Conservation (phyloP, 1,284 basidiomycete species). For the Pterulicium gracile region DNA sequence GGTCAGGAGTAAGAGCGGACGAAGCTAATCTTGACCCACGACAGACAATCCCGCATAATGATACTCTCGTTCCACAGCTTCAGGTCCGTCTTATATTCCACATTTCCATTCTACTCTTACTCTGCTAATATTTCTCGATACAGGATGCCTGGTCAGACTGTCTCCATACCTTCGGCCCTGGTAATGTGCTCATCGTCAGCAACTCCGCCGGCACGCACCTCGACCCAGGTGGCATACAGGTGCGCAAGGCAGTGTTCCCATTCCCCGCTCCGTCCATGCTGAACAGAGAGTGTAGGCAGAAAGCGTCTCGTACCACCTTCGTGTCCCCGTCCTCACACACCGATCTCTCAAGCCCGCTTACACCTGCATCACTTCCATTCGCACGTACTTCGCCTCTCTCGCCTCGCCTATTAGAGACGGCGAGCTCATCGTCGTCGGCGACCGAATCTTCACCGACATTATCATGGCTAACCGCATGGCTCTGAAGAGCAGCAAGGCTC, state of each 20-base stretch:
- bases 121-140: slow-evolving; percentile 3
- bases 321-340: slow-evolving; percentile 79
- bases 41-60: slow-evolving; percentile 69
- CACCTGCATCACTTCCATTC: slow-evolving; percentile 60
- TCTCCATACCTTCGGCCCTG: slow-evolving; percentile 60
- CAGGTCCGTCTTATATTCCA: slow-evolving; percentile 28
- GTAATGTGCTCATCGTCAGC: slow-evolving; percentile 83
- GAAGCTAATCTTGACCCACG: neutral
- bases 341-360: slow-evolving; percentile 66
- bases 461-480: slow-evolving; percentile 75
- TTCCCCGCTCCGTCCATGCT: no score
- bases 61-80: slow-evolving; percentile 65
- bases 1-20: no score
- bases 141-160: slow-evolving; percentile 77
- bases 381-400: slow-evolving; percentile 52
- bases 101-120: slow-evolving; percentile 7
- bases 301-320: slow-evolving; percentile 68
- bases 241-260: slow-evolving; percentile 20
- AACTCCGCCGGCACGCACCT: slow-evolving; percentile 83
- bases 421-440: slow-evolving; percentile 76
- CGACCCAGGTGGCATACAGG: slow-evolving; percentile 76
- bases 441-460: slow-evolving; percentile 86
- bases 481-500: neutral
- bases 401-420: slow-evolving; percentile 39
- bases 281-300: slow-evolving; percentile 84